Evolutionary conservation across 345 rosid genomes (phyloP).

Genomic region (Acer yangbiense): DNA sequence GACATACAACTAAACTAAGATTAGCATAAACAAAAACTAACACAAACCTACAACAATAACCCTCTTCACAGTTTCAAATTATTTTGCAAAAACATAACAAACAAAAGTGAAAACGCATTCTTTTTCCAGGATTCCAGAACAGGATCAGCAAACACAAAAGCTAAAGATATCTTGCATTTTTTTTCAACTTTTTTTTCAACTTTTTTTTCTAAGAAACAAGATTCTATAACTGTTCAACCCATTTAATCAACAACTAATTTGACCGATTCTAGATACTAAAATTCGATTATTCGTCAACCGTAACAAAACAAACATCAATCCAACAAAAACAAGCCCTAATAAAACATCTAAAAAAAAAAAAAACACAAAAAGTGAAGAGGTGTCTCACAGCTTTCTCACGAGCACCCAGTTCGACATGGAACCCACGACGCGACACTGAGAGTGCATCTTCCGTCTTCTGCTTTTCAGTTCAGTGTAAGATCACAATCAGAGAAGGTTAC

Average conservation of each 20-base stretch:
- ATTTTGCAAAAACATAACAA: not conserved
- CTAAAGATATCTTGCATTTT: not conserved
- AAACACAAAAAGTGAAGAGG: not conserved
- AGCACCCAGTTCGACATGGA: constrained; percentile 75
- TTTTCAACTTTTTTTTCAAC: not conserved
- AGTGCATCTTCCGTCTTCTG: constrained; percentile 48
- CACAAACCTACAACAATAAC: not conserved
- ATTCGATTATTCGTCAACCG: not conserved
- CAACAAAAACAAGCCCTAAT: constrained; percentile 3
- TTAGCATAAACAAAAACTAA: not conserved
- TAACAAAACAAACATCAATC: not conserved
- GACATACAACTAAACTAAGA: not conserved
- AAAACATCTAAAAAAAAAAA: not conserved
- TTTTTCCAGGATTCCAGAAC: not conserved
- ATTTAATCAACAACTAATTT: constrained; percentile 6
- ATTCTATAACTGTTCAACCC: constrained; percentile 1
- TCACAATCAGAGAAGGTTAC: constrained; percentile 16
- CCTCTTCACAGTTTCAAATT: not conserved
- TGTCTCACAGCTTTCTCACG: constrained; percentile 91
- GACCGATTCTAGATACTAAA: not conserved
- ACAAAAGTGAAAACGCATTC: not conserved
- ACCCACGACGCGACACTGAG: constrained; percentile 58
- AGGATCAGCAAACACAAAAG: not conserved
- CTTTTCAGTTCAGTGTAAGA: constrained; percentile 16
- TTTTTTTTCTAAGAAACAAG: not conserved